A percentile compares a stretch with the other conserved stretches of the same genome.
These are phyloP conservation scores for Lepidium aucheri DNA, from an alignment of 345 rosid genomes.

Conservation along the genomic window DNA sequence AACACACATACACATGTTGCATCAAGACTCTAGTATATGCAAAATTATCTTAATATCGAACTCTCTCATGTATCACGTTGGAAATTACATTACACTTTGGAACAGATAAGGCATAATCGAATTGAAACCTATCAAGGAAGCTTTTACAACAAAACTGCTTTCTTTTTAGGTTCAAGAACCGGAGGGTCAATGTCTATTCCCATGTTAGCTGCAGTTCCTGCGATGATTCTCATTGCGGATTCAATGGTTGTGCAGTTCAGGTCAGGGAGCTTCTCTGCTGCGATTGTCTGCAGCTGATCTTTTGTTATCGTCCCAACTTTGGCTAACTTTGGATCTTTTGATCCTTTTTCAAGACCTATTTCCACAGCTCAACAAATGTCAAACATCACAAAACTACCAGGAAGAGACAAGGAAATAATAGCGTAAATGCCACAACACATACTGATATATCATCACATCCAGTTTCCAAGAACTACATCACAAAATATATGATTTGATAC, in stretches of 20 bases:
- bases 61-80: neutral
- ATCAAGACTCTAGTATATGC: neutral
- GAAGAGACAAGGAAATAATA: neutral
- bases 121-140: neutral
- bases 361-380: constrained; percentile 5
- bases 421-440: neutral
- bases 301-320: constrained; percentile 73
- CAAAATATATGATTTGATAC: neutral
- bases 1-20: neutral
- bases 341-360: constrained; percentile 83
- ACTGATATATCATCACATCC: neutral
- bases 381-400: constrained; percentile 3
- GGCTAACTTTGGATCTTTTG: constrained; percentile 58
- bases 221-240: constrained; percentile 87
- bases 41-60: no score
- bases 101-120: neutral
- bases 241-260: constrained; percentile 67
- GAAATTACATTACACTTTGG: constrained; percentile 12
- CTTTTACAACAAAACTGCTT: constrained; percentile 35
- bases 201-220: constrained; percentile 94
- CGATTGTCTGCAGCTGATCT: constrained; percentile 61
- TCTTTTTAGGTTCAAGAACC: constrained; percentile 67
- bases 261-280: constrained; percentile 78
- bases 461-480: neutral
- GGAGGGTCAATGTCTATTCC: constrained; percentile 87